phyloP scores from a whole-genome alignment of 2,329 filamentous ascomycete species.

The Sarocladium brachiariae region DNA sequence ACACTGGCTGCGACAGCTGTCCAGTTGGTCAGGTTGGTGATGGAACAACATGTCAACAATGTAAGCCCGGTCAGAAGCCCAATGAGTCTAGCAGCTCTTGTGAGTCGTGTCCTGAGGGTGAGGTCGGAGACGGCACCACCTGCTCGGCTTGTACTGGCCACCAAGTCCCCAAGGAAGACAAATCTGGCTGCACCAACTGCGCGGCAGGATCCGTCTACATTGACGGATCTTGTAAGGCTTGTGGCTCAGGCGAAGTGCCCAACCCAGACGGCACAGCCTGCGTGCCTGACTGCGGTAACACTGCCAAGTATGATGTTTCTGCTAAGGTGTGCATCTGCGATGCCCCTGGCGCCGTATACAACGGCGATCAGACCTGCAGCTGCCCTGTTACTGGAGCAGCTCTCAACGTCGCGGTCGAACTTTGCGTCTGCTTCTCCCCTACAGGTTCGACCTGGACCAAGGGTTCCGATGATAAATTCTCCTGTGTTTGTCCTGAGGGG shows the following conservation, averaged over 20 bases:
- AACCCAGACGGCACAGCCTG: conserved; percentile 1
- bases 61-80: neutral
- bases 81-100: neutral
- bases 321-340: neutral
- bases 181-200: conserved; percentile 1
- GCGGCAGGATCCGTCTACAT: neutral
- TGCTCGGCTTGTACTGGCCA: neutral
- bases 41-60: neutral
- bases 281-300: neutral
- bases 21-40: neutral
- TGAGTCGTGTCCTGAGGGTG: neutral
- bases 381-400: neutral
- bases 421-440: neutral
- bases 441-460: neutral
- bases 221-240: neutral
- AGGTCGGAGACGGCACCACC: neutral
- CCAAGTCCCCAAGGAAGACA: conserved; percentile 2
- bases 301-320: neutral
- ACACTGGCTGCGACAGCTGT: neutral
- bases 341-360: neutral
- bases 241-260: neutral
- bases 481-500: neutral
- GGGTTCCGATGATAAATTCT: neutral
- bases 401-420: neutral
- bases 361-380: conserved; percentile 6